Base-by-base conservation (phyloP, 73 alveolate genomes). In the Uronychia binucleata region DNA sequence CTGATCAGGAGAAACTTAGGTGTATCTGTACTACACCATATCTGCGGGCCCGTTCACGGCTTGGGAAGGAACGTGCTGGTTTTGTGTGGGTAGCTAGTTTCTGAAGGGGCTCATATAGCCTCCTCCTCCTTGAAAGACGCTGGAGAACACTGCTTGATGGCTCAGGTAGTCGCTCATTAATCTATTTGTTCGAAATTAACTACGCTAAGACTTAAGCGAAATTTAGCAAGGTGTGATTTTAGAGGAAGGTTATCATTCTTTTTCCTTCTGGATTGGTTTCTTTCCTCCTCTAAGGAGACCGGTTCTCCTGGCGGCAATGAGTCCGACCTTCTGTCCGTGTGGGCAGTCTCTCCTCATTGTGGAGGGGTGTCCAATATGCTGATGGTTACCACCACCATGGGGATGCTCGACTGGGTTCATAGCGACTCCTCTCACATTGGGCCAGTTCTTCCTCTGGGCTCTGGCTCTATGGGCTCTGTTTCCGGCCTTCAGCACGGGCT, bases 381-480 rank as follows among this genome's bases (percentile, higher is more conserved):
- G 98, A 83, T 97, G 97, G 96, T 97, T 97, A 92, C 99, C 99
- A 82, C 99, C 99, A 85, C 99, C 99, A 85, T 96, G 98, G 30
- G 99, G 99, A 88, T 97, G 99, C 88, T 97, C 99, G 77, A 97
- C 99, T 79, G 99, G 99, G 96, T 97, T 97, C 99, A 97, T 97
- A 77, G 99, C 98, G 29, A 92, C 97, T 84, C 99, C 99, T 91
- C 98, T 95, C 59, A 96, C 98, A 84, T 88, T 93, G 30, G 99
- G 99, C 99, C 98, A 97, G 89, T 90, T 87, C 88, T 96, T 96
- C 86, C 98, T 87, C 94, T 96, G 89, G 77, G 97, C 98, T 77
- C 93, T 92, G 92, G 92, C 96, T 89, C 92, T 96, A 95, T 97
- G 98, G 95, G 86, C 94, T 79, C 93, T 85, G 87, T 90, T 94